Evolutionary conservation across 257 asterid species (phyloP).

Genomic region (Solanum tarapatanum): DNA sequence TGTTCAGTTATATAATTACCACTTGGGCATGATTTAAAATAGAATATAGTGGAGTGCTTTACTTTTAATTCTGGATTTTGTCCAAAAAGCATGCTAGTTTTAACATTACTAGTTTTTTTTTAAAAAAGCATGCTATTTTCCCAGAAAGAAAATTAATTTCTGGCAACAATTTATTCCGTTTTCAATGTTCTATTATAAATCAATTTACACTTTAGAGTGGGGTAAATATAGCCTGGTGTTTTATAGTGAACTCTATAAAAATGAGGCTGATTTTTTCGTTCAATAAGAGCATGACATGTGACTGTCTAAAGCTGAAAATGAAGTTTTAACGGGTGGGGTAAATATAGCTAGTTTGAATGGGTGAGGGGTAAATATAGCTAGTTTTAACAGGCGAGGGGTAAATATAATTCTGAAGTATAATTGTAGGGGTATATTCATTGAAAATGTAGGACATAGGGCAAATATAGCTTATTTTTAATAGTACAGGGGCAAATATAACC

Average conservation of each 20-base stretch:
- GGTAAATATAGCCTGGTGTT: not conserved
- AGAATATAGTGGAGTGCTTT: too few species aligned
- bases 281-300: not conserved
- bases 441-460: not conserved
- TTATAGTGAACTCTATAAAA: too few species aligned
- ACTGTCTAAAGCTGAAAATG: not conserved
- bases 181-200: too few species aligned
- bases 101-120: too few species aligned
- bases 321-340: not conserved
- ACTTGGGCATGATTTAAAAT: too few species aligned
- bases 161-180: too few species aligned
- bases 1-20: too few species aligned
- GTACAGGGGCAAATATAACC: not conserved
- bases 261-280: too few species aligned
- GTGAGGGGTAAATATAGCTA: not conserved
- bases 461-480: not conserved
- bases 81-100: too few species aligned
- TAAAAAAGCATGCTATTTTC: too few species aligned
- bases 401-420: not conserved
- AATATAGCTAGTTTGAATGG: not conserved
- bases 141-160: too few species aligned
- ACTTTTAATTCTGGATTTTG: too few species aligned
- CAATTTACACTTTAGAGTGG: not conserved
- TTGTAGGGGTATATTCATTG: not conserved
- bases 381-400: not conserved